Conservation (phyloP, 2,329 filamentous ascomycete genomes). For the Calycina marina region DNA sequence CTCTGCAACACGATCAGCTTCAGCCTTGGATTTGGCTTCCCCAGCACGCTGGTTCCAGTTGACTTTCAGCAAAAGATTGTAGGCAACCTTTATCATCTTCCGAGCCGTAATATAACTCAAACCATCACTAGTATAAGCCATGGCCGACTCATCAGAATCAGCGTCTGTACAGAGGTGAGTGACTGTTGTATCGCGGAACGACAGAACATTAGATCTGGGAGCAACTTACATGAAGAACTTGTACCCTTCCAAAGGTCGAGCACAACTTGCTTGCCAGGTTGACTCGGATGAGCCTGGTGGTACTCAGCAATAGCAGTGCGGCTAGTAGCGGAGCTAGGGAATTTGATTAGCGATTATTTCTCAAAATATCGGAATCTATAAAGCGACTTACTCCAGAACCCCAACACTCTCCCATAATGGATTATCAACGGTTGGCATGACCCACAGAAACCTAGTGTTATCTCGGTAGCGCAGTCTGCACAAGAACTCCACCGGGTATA, state of each 20-base stretch:
- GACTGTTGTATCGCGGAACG: too few relatives aligned
- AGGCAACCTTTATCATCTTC: too few relatives aligned
- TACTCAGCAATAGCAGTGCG: not conserved
- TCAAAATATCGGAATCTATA: not conserved
- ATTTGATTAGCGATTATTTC: not conserved
- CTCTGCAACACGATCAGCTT: not conserved
- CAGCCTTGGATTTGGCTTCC: not conserved
- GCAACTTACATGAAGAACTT: too few relatives aligned
- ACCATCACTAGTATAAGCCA: too few relatives aligned
- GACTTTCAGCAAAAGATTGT: too few relatives aligned
- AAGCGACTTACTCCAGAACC: slow-evolving; percentile 1
- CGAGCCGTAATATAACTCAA: too few relatives aligned
- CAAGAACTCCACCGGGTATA: slow-evolving; percentile 5
- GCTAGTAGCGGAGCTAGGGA: not conserved
- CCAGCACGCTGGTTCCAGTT: too few relatives aligned
- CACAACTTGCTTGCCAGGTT: slow-evolving; percentile 3
- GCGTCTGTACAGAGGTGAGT: too few relatives aligned
- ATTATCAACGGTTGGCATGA: too few relatives aligned
- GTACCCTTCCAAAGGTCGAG: slow-evolving; percentile 3
- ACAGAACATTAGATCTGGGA: too few relatives aligned
- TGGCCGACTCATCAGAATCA: too few relatives aligned
- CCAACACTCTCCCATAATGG: not conserved
- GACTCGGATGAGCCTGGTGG: slow-evolving; percentile 1
- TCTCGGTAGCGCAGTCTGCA: slow-evolving; percentile 1
- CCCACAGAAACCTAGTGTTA: not conserved